Evolutionary conservation across 202 grass and related monocot species (phyloP).

Genomic region (Zoysia matrella): DNA sequence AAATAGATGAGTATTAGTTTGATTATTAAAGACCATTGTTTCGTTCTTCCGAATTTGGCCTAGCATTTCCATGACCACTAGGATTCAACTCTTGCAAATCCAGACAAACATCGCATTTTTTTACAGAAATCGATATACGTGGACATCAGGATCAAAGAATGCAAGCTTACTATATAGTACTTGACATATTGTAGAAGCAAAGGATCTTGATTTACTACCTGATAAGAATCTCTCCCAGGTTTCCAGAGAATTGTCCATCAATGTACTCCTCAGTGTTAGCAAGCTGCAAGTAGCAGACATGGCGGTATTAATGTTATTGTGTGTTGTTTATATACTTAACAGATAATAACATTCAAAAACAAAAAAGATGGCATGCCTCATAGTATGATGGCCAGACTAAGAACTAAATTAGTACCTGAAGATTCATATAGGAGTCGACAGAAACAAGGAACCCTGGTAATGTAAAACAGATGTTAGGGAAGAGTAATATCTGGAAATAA

Average conservation of each 20-base stretch:
- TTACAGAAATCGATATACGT: neutral
- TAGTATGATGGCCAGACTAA: neutral
- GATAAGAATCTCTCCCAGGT: constrained; percentile 86
- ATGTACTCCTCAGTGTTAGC: constrained; percentile 93
- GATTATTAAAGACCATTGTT: too few relatives aligned
- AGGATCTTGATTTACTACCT: constrained; percentile 42
- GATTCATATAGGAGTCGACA: constrained; percentile 93
- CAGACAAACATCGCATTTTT: neutral
- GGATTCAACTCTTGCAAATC: neutral
- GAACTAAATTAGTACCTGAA: constrained; percentile 58
- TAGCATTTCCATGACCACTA: neutral
- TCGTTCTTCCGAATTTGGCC: too few relatives aligned
- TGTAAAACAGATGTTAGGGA: neutral
- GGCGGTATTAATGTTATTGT: neutral
- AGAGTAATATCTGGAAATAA: neutral
- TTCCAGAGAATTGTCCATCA: constrained; percentile 82
- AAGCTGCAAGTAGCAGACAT: constrained; percentile 49
- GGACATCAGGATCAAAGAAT: neutral
- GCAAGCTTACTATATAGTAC: constrained; percentile 7
- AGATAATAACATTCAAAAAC: neutral
- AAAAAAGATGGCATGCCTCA: neutral
- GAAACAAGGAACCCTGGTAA: constrained; percentile 79
- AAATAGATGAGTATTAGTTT: too few relatives aligned
- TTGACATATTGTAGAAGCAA: neutral
- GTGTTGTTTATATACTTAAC: constrained; percentile 12